Base-by-base conservation (phyloP, 2,329 filamentous ascomycete species). In the Balansia obtecta region DNA sequence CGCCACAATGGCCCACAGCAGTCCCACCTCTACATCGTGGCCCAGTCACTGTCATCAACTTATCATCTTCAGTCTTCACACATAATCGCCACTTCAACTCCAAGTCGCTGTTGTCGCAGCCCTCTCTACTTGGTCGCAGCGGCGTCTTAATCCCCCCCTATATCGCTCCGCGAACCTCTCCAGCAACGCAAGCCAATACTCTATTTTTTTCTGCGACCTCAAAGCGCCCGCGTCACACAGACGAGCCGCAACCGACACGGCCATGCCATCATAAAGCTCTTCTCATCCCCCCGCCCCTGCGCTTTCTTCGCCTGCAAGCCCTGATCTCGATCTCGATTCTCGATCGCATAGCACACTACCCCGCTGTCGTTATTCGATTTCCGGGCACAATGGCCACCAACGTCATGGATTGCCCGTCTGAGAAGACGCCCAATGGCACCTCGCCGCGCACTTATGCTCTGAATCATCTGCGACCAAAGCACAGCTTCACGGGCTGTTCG, bases 401-500 rank as follows among this genome's bases (percentile, higher is more conserved):
- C 48, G 33, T 45, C 53, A 68, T 67, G 65, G 63, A 67, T 37
- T 56, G 54, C 33, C 53, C 57, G 40, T 53, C 58, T 20, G 65
- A 65, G 40, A 56, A 55, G 16, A 63, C 60, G 34, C 60, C 66
- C 15, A 63, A 64, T 48, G 70, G 70, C 60, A 66, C 67, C 45
- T 80, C 77, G 52, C 78, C 79, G 45, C 70, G 73, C 54, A 69
- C 73, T 8, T 82, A 79, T 63, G 78, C 79, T 37, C 63, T 73
- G n/a, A 71, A 72, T 48, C 74, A 80, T 60, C 68, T 72, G 63
- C 76, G 76, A 53, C 73, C 72, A 45, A 71, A 69, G 61, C 69
- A 68, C 52, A 83, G 78, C 56, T 98, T 94, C 65, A 74, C 75
- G 49, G 93, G 93, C 54, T 96, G 91, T 72, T 93, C 89, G 46